Percentiles rank a stretch among this genome's conserved stretches.
Conservation (phyloP, 2,329 filamentous ascomycete species). For the Corynespora cassiicola region DNA sequence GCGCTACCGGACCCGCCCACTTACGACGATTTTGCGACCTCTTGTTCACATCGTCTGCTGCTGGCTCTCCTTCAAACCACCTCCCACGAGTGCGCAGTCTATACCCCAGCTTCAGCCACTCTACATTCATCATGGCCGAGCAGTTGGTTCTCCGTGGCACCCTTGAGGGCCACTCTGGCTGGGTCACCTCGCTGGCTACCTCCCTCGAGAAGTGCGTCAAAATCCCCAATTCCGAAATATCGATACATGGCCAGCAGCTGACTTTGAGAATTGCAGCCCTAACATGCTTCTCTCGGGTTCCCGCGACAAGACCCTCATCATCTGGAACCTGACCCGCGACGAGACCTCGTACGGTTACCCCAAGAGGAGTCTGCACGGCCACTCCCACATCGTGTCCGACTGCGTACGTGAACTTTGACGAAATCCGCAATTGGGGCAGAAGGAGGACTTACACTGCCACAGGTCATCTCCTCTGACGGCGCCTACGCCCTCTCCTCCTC, state of each 20-base stretch:
- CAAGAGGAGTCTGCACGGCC: slow-evolving; percentile 97
- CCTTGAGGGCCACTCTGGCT: slow-evolving; percentile 99
- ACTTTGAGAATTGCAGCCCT: no score
- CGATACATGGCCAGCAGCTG: no score
- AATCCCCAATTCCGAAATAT: no score
- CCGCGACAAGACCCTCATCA: slow-evolving; percentile 99
- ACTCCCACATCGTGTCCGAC: slow-evolving; percentile 99
- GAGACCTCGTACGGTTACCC: slow-evolving; percentile 98
- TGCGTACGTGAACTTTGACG: slow-evolving; percentile 93
- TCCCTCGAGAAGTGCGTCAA: slow-evolving; percentile 90
- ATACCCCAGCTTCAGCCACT: slow-evolving; percentile 43
- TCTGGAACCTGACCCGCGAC: slow-evolving; percentile 99
- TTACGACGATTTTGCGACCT: no score
- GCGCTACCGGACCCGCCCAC: no score
- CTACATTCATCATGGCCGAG: slow-evolving; percentile 74
- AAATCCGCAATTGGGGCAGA: slow-evolving; percentile 18
- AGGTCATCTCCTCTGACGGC: slow-evolving; percentile 99
- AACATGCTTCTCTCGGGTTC: slow-evolving; percentile 99
- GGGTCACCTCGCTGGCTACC: slow-evolving; percentile 98
- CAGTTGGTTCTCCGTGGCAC: slow-evolving; percentile 95
- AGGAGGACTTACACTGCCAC: no score
- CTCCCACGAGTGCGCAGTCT: slow-evolving; percentile 34
- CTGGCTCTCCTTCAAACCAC: no score
- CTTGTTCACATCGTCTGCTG: no score
- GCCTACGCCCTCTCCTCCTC: slow-evolving; percentile 98